These are phyloP conservation scores for Suhomyces canberraensis DNA, from an alignment of 805 yeast genomes.

Conservation along the genomic window DNA sequence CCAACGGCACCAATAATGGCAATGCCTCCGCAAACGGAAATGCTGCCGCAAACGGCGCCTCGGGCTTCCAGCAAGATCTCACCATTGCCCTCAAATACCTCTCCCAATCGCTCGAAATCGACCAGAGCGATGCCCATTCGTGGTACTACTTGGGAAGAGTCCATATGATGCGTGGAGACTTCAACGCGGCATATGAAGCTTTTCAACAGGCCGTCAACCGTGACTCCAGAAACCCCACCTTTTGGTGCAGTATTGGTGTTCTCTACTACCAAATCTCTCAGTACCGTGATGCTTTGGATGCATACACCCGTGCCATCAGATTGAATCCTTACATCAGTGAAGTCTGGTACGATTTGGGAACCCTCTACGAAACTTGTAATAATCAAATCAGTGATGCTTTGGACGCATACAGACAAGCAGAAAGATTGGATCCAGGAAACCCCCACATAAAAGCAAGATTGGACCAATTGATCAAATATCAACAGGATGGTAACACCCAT, in stretches of 20 bases:
- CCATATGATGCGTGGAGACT: slow-evolving; percentile 93
- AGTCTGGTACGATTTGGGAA: slow-evolving; percentile 98
- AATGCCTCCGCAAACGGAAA: slow-evolving; percentile 6
- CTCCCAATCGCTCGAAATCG: slow-evolving; percentile 85
- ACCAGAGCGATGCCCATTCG: slow-evolving; percentile 87
- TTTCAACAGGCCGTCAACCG: slow-evolving; percentile 98
- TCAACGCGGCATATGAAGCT: slow-evolving; percentile 94
- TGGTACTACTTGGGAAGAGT: slow-evolving; percentile 98
- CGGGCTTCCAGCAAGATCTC: slow-evolving; percentile 71
- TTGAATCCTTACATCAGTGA: slow-evolving; percentile 94
- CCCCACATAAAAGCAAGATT: slow-evolving; percentile 92
- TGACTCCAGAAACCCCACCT: slow-evolving; percentile 94
- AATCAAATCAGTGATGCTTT: slow-evolving; percentile 92
- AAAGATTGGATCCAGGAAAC: slow-evolving; percentile 89
- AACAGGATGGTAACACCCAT: slow-evolving; percentile 63
- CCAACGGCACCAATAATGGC: slow-evolving; percentile 3
- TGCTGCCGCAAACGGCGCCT: slow-evolving; percentile 4
- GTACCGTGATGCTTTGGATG: slow-evolving; percentile 94
- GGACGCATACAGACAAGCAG: slow-evolving; percentile 96
- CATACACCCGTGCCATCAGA: slow-evolving; percentile 94
- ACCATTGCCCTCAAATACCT: slow-evolving; percentile 79
- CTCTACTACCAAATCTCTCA: slow-evolving; percentile 94
- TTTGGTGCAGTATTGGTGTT: slow-evolving; percentile 97
- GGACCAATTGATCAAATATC: slow-evolving; percentile 74
- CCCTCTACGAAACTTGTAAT: slow-evolving; percentile 94